phyloP scores from a whole-genome alignment of 2,329 filamentous ascomycete genomes.

The Cladophialophora carrionii region DNA sequence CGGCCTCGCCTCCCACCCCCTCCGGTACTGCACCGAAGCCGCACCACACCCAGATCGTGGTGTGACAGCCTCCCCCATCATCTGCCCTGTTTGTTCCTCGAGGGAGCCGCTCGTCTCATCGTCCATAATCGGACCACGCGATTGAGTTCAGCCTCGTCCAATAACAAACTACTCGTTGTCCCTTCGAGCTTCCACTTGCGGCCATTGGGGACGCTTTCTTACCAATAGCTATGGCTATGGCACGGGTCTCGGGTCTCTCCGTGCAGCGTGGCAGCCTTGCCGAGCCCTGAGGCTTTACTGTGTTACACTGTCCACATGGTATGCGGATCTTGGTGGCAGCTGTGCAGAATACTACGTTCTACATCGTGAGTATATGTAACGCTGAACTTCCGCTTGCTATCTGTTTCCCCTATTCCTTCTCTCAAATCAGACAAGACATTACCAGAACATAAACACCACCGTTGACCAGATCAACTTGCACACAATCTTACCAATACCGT shows the following conservation, averaged over 20 bases:
- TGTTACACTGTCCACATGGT: not conserved
- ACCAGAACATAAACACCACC: not conserved
- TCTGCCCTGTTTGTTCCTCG: not conserved
- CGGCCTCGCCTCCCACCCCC: no score
- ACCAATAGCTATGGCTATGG: slow-evolving; percentile 1
- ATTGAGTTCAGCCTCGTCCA: slow-evolving; percentile 1
- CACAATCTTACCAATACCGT: not conserved
- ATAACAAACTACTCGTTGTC: slow-evolving; percentile 2
- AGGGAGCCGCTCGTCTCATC: not conserved
- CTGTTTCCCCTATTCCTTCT: not conserved
- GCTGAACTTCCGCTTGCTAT: not conserved
- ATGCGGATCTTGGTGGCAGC: not conserved
- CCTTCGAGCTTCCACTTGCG: not conserved
- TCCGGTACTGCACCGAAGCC: no score
- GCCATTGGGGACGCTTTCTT: slow-evolving; percentile 1
- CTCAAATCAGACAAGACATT: slow-evolving; percentile 1
- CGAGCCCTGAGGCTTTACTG: slow-evolving; percentile 4
- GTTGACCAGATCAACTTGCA: not conserved
- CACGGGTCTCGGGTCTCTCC: not conserved
- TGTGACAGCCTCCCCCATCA: not conserved
- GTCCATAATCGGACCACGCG: not conserved
- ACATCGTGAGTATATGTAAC: not conserved
- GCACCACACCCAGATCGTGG: not conserved
- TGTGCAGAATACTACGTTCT: not conserved
- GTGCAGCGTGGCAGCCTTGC: slow-evolving; percentile 7